Percentiles rank a stretch among this genome's conserved stretches.
These are phyloP conservation scores for Phialocephala subalpina DNA, from an alignment of 2,329 filamentous ascomycete genomes.

Conservation along the genomic window DNA sequence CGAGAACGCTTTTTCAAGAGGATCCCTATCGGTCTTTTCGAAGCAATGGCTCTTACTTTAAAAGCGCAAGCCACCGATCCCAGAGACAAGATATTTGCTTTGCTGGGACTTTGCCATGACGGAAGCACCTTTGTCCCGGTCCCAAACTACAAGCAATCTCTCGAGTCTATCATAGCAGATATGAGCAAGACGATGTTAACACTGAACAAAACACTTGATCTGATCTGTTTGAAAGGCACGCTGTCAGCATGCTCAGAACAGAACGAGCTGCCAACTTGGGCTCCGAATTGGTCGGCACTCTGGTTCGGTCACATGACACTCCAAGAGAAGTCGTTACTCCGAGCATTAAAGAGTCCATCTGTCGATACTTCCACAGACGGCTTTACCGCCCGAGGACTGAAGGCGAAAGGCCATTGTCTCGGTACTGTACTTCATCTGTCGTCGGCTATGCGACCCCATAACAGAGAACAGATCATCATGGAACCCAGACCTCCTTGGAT, in stretches of 20 bases:
- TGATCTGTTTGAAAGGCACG: conserved; percentile 23
- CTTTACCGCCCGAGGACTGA: conserved; percentile 10
- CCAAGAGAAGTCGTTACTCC: conserved; percentile 12
- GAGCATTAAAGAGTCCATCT: background rate
- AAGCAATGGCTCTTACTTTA: conserved; percentile 17
- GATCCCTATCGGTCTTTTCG: conserved; percentile 17
- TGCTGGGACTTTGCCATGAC: conserved; percentile 27
- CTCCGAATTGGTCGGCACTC: conserved; percentile 15
- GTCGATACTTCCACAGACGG: conserved; percentile 14
- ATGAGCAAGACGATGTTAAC: conserved; percentile 24
- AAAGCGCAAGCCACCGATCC: conserved; percentile 23
- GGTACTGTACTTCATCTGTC: conserved; percentile 11
- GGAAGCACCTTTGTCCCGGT: conserved; percentile 19
- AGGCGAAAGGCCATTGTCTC: conserved; percentile 8
- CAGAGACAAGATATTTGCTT: conserved; percentile 28
- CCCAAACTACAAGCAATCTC: conserved; percentile 26
- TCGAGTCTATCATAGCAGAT: conserved; percentile 23
- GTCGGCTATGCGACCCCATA: conserved; percentile 10
- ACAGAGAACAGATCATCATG: background rate
- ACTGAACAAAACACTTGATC: conserved; percentile 21
- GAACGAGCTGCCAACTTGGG: conserved; percentile 16
- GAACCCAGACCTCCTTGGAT: conserved; percentile 18
- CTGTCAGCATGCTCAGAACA: background rate
- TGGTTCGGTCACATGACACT: conserved; percentile 19
- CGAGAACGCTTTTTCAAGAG: conserved; percentile 16